Evolutionary conservation across 2,329 filamentous ascomycete genomes (phyloP).

Genomic region (Trichoderma semiorbis): DNA sequence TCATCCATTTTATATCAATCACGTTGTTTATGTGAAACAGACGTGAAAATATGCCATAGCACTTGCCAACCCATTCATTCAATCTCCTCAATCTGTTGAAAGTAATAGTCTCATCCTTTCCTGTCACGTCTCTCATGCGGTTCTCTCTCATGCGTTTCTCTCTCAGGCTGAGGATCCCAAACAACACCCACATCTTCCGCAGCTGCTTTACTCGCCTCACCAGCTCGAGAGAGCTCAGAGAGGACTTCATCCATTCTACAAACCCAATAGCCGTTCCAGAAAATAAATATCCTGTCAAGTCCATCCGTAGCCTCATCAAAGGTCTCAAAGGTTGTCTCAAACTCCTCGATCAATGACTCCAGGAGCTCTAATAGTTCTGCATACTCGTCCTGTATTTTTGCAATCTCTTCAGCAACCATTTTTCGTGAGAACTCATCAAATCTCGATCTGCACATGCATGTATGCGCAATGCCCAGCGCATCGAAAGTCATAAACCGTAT

Average conservation of each 20-base stretch:
- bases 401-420: background rate
- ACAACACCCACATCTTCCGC: background rate
- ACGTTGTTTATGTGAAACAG: too few relatives aligned
- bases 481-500: background rate
- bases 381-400: background rate
- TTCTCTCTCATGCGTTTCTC: background rate
- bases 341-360: background rate
- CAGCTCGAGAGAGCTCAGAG: background rate
- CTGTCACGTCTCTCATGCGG: accelerated
- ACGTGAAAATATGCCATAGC: background rate
- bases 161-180: background rate
- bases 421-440: accelerated
- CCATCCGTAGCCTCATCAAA: background rate
- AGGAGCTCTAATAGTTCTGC: background rate
- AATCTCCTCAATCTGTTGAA: background rate
- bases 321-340: background rate
- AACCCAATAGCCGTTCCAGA: background rate
- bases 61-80: background rate
- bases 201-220: background rate
- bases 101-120: background rate
- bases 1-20: too few relatives aligned
- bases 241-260: background rate
- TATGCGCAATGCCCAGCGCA: background rate
- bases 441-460: background rate
- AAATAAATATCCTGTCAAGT: background rate